Base-by-base conservation (phyloP, 768 basidiomycete species). In the Jaapia argillacea region DNA sequence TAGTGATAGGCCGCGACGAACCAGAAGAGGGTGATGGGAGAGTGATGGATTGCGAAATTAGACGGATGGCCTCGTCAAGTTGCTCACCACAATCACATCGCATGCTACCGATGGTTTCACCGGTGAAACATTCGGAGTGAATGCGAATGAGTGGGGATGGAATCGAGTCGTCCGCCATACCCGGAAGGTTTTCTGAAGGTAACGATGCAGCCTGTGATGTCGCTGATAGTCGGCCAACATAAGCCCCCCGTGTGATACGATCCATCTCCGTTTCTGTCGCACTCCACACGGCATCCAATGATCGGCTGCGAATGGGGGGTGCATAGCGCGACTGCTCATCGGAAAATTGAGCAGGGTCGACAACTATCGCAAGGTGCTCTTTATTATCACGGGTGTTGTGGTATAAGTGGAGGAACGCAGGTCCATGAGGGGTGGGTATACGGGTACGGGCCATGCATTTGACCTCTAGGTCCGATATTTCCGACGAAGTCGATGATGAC, bases 31-130 rank as follows among this genome's bases (percentile, higher is more conserved):
- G 44, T 7, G 66, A 51, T 6, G 70, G 65, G 45, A 78, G 55
- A 13, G 66, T 58, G 53, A 84, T 72, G 36, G 87, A 78, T 58
- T 77, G 72, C 12, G 84, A 81, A 53, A 97, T 90, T 53, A 81
- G 81, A 7, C 89, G 77, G 48, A 98, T 80, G n/a, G 96, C 91
- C 59, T 97, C 94, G 63, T 98, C 93, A 3, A 99, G 73, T 61
- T 99, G 96, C 63, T 98, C 93, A 12, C 96, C 96, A 57, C 96
- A 99, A 61, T 99, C 96, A 58, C 96, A 99, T 24, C 96, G 84
- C 86, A 96, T 92, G 70, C 91, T 81, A 22, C 96, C 96, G 46
- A 98, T 78, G 5, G 93, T 98, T 63, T 98, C 96, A 23, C 96
- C 96, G 0, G 96, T 99, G 65, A 91, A 98, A 61, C 96, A 99